Percentiles rank a stretch among this genome's conserved stretches.
phyloP scores from a whole-genome alignment of 768 basidiomycete genomes.

The Cyclocybe cylindracea region DNA sequence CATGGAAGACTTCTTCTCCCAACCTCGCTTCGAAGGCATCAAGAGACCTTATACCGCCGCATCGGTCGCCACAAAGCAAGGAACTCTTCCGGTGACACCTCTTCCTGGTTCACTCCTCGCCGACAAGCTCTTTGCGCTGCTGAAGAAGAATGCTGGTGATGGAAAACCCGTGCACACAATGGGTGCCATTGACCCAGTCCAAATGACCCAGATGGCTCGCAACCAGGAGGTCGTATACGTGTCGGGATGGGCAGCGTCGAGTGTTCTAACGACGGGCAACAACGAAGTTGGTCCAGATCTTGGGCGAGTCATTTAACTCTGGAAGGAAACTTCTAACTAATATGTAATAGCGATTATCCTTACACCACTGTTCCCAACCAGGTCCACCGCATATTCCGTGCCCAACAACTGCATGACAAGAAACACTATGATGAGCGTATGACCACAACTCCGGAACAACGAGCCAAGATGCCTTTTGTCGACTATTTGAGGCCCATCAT shows the following conservation, averaged over 20 bases:
- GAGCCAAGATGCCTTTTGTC: slow-evolving; percentile 72
- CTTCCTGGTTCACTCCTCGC: slow-evolving; percentile 78
- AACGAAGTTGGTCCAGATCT: slow-evolving; percentile 94
- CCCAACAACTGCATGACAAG: slow-evolving; percentile 90
- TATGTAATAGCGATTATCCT: slow-evolving; percentile 74
- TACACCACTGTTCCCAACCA: slow-evolving; percentile 97
- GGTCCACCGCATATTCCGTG: slow-evolving; percentile 87
- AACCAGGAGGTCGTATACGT: slow-evolving; percentile 88
- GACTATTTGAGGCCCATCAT: slow-evolving; percentile 93
- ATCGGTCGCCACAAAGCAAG: slow-evolving; percentile 87
- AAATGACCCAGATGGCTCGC: slow-evolving; percentile 92
- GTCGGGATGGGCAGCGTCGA: slow-evolving; percentile 91
- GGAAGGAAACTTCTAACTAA: background rate
- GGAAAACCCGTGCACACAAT: slow-evolving; percentile 83
- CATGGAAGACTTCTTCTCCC: slow-evolving; percentile 72
- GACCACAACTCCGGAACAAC: slow-evolving; percentile 58
- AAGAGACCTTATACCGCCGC: slow-evolving; percentile 81
- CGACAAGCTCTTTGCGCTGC: slow-evolving; percentile 76
- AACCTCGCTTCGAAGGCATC: slow-evolving; percentile 70
- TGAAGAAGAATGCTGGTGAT: slow-evolving; percentile 62
- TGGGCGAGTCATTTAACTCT: slow-evolving; percentile 54
- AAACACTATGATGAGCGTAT: slow-evolving; percentile 91
- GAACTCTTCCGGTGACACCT: slow-evolving; percentile 77
- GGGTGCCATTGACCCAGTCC: slow-evolving; percentile 92
- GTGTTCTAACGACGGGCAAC: slow-evolving; percentile 83